Evolutionary conservation across 768 basidiomycete species (phyloP).

Genomic region (Cubamyces lactineus): DNA sequence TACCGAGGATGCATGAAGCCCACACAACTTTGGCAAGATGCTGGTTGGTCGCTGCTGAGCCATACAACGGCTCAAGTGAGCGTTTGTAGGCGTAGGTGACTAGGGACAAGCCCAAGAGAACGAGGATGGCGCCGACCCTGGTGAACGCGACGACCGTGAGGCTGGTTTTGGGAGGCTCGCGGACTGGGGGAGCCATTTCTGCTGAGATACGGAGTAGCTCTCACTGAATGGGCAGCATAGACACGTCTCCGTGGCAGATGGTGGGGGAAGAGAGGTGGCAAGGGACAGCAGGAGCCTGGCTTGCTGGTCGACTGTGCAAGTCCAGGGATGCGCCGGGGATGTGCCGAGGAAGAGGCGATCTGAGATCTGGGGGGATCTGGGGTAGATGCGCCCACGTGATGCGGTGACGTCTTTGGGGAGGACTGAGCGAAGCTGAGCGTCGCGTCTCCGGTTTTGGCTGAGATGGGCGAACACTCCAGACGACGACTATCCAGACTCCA

Average conservation of each 20-base stretch:
- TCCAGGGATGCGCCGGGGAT: constrained; percentile 14
- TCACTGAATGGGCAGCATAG: constrained; percentile 12
- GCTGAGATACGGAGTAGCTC: not conserved
- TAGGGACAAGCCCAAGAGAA: constrained; percentile 49
- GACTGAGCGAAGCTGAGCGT: not conserved
- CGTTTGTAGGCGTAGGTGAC: constrained; percentile 64
- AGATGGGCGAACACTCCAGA: constrained; percentile 18
- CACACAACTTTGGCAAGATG: constrained; percentile 48
- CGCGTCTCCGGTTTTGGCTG: constrained; percentile 19
- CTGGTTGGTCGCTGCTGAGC: constrained; percentile 54
- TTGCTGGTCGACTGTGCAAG: not conserved
- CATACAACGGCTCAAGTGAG: constrained; percentile 71
- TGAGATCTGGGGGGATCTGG: constrained; percentile 11
- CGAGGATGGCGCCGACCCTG: constrained; percentile 26
- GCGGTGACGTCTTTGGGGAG: constrained; percentile 14
- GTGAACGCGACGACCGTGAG: constrained; percentile 21
- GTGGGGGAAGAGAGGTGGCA: not conserved
- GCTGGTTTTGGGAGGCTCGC: constrained; percentile 15
- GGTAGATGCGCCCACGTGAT: constrained; percentile 20
- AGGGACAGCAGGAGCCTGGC: not conserved
- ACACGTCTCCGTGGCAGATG: constrained; percentile 6
- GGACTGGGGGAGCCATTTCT: constrained; percentile 8
- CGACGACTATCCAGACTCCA: not conserved
- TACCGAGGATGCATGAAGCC: constrained; percentile 37
- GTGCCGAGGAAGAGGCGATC: constrained; percentile 8